Evolutionary conservation across 768 basidiomycete genomes (phyloP).

Genomic region (Agaricus blazei): DNA sequence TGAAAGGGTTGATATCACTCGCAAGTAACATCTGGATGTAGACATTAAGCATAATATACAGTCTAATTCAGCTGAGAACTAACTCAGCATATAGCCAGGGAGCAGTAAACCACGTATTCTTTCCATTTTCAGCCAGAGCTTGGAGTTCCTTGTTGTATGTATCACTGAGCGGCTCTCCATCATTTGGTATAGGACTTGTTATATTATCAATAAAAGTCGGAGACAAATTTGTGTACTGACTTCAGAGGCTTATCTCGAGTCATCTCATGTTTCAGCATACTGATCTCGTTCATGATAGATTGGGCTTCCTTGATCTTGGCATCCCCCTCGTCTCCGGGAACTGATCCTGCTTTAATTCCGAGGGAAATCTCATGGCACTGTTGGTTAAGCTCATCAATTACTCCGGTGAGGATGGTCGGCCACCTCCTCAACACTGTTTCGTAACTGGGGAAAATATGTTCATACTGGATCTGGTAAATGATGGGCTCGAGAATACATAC

Average conservation of each 20-base stretch:
- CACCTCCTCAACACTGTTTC: constrained; percentile 77
- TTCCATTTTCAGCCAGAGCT: constrained; percentile 35
- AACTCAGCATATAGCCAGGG: constrained; percentile 98
- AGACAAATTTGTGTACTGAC: constrained; percentile 33
- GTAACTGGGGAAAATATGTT: constrained; percentile 42
- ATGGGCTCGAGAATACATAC: background rate
- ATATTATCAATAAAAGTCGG: background rate
- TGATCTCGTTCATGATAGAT: constrained; percentile 65
- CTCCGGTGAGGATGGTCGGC: constrained; percentile 77
- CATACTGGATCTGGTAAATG: background rate
- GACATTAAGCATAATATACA: background rate
- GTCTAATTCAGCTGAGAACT: constrained; percentile 22
- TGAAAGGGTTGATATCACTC: background rate
- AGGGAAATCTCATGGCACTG: constrained; percentile 59
- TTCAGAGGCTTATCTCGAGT: constrained; percentile 64
- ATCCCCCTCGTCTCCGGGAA: constrained; percentile 22
- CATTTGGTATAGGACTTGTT: constrained; percentile 61
- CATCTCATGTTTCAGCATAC: constrained; percentile 87
- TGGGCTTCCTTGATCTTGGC: constrained; percentile 70
- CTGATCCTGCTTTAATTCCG: constrained; percentile 22
- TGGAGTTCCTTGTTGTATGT: constrained; percentile 76
- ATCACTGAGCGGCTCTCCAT: constrained; percentile 64
- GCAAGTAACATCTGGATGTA: constrained; percentile 5
- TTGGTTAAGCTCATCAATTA: constrained; percentile 74
- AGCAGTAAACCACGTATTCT: constrained; percentile 83